phyloP scores from a whole-genome alignment of 441 rosid genomes.

The Cnidoscolus chayamansa region DNA sequence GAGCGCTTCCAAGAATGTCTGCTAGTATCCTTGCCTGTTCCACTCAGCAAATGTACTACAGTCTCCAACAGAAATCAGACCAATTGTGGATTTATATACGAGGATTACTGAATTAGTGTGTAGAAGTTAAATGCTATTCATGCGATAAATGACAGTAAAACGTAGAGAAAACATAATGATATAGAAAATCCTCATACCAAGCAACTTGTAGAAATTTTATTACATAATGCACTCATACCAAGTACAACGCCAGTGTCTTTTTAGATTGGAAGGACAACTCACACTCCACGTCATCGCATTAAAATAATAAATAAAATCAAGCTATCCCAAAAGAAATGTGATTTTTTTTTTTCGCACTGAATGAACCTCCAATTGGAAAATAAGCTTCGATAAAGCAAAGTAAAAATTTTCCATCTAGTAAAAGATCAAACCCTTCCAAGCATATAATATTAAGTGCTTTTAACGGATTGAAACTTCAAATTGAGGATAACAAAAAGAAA shows the following conservation, averaged over 20 bases:
- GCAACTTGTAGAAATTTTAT: constrained; percentile 8
- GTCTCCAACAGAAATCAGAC: constrained; percentile 23
- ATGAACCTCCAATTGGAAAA: too few relatives aligned
- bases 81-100: not conserved
- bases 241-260: not conserved
- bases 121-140: not conserved
- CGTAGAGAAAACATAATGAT: too few relatives aligned
- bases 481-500: too few relatives aligned
- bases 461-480: too few relatives aligned
- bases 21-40: constrained; percentile 56
- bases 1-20: constrained; percentile 63
- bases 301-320: not conserved
- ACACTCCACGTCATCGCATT: constrained; percentile 1
- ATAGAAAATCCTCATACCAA: constrained; percentile 1
- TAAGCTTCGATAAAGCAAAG: too few relatives aligned
- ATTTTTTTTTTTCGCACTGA: too few relatives aligned
- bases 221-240: not conserved
- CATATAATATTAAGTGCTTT: too few relatives aligned
- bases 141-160: not conserved
- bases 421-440: too few relatives aligned
- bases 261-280: not conserved
- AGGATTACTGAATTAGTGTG: not conserved
- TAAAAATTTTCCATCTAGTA: too few relatives aligned
- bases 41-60: constrained; percentile 45
- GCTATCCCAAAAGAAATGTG: too few relatives aligned